Conservation (phyloP, 208 protist genomes). For the Plasmodiophora brassicae region DNA sequence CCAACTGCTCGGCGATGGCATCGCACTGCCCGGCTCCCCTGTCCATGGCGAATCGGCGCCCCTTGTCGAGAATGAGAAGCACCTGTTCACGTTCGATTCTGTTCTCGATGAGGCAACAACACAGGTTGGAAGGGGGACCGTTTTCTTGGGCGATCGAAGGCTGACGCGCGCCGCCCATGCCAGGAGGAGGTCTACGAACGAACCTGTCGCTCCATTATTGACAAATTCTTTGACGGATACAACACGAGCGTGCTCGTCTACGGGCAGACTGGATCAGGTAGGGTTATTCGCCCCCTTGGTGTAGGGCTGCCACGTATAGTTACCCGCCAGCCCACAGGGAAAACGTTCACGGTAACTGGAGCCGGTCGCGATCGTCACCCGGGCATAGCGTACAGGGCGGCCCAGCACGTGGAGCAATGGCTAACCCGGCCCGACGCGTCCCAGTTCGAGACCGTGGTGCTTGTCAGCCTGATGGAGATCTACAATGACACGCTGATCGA, state of each 20-base stretch:
- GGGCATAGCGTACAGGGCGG: neutral
- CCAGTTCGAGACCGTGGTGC: neutral
- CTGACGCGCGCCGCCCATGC: neutral
- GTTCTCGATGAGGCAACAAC: neutral
- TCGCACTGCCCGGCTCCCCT: no score
- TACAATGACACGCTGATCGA: conserved; percentile 30
- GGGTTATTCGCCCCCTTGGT: neutral
- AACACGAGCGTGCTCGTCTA: conserved; percentile 12
- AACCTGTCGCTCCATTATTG: neutral
- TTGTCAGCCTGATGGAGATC: neutral
- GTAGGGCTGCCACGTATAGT: no score
- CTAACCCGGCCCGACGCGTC: neutral
- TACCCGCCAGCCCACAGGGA: neutral
- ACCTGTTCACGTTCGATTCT: neutral
- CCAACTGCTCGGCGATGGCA: no score
- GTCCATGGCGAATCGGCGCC: no score
- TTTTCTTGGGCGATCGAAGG: neutral
- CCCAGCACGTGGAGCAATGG: neutral
- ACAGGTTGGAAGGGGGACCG: neutral
- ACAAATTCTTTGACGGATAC: conserved; percentile 12
- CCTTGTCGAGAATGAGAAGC: no score
- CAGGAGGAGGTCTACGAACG: neutral
- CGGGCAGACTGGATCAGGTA: conserved; percentile 15
- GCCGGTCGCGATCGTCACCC: neutral
- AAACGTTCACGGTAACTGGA: conserved; percentile 7